Evolutionary conservation across 2,329 filamentous ascomycete species (phyloP).

Genomic region (Parastagonospora avenae): DNA sequence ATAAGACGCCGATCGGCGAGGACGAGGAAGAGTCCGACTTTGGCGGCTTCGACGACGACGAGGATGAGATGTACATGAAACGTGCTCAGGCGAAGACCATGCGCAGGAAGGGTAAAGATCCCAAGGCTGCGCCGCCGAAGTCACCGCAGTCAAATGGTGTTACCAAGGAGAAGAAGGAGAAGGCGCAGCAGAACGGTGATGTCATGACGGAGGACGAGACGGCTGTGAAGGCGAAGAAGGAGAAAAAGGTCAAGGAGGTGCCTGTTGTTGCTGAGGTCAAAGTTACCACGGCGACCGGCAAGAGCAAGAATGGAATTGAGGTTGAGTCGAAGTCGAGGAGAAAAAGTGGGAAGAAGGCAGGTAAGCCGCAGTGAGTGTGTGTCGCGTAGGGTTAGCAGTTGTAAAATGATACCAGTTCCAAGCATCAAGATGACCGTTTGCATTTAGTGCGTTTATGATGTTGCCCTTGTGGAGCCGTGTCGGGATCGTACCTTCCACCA

Average conservation of each 20-base stretch:
- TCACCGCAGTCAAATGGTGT: constrained; percentile 11
- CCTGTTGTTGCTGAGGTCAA: constrained; percentile 3
- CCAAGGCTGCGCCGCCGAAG: constrained; percentile 43
- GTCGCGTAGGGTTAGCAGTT: background rate
- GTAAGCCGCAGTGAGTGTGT: constrained; percentile 15
- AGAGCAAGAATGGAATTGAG: constrained; percentile 15
- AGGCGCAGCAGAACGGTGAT: background rate
- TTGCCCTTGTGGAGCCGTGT: no score
- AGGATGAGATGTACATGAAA: constrained; percentile 56
- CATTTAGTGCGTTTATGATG: no score
- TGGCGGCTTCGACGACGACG: constrained; percentile 58
- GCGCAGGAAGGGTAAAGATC: constrained; percentile 55
- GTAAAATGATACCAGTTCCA: background rate
- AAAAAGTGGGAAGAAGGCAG: constrained; percentile 28
- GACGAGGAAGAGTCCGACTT: constrained; percentile 50
- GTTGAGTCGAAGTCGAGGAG: constrained; percentile 21
- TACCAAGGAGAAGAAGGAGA: background rate
- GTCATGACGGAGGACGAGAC: background rate
- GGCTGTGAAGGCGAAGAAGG: constrained; percentile 4
- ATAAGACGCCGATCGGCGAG: constrained; percentile 70
- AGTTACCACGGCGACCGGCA: constrained; percentile 7
- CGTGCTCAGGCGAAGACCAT: constrained; percentile 50
- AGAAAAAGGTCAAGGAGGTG: constrained; percentile 15
- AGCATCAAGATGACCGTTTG: no score
- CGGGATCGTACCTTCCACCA: no score